Percentiles rank a stretch among this genome's conserved stretches.
phyloP scores from a whole-genome alignment of 164 flowering plant species.

The Euptelea pleiosperma region DNA sequence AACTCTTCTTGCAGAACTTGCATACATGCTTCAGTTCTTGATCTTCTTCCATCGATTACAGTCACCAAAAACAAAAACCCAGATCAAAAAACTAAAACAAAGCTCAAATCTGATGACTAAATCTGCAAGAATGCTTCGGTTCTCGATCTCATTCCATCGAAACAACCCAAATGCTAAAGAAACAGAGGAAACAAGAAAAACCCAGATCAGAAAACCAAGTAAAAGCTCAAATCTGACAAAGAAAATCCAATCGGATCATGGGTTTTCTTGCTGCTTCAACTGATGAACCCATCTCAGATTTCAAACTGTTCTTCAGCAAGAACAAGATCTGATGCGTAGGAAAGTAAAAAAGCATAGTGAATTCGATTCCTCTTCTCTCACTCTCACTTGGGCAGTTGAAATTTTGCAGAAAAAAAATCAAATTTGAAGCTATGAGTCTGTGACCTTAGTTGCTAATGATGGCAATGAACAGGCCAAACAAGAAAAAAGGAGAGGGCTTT shows the following conservation, averaged over 20 bases:
- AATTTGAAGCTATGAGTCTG: constrained; percentile 24
- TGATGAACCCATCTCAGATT: constrained; percentile 24
- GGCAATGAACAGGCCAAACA: constrained; percentile 30
- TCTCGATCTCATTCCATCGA: constrained; percentile 20
- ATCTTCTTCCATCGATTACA: constrained; percentile 33
- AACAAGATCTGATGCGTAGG: constrained; percentile 29
- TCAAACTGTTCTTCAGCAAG: constrained; percentile 8
- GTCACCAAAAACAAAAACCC: constrained; percentile 10
- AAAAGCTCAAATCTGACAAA: constrained; percentile 14
- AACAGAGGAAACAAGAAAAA: constrained; percentile 13
- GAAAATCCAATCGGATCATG: constrained; percentile 21
- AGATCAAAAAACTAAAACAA: constrained; percentile 15
- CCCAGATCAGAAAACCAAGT: constrained; percentile 36
- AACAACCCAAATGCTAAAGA: constrained; percentile 9
- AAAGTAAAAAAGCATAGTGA: constrained; percentile 2
- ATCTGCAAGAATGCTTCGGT: neutral
- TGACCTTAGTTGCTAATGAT: constrained; percentile 37
- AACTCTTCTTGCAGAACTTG: constrained; percentile 70
- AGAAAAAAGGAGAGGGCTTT: constrained; percentile 23
- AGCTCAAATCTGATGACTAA: constrained; percentile 7
- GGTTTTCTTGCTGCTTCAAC: constrained; percentile 13
- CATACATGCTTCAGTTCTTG: constrained; percentile 52
- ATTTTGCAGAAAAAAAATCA: constrained; percentile 19
- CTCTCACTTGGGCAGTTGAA: constrained; percentile 30
- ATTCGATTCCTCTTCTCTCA: constrained; percentile 3